Evolutionary conservation across 805 yeast species (phyloP).

Genomic region (Candida corydali): DNA sequence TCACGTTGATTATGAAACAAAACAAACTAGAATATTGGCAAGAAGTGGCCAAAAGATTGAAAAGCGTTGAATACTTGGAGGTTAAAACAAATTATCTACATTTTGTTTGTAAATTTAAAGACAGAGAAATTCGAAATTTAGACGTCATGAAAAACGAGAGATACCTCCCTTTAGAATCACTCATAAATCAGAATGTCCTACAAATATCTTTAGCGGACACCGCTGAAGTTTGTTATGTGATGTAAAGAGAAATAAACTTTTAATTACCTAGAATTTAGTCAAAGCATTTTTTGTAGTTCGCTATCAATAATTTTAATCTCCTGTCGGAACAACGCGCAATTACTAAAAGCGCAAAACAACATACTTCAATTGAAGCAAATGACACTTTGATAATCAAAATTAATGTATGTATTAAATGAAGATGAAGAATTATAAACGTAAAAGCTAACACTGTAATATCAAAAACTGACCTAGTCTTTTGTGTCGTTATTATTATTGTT

Average conservation of each 20-base stretch:
- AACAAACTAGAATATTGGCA: not conserved
- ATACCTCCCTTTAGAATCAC: not conserved
- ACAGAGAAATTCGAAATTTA: not conserved
- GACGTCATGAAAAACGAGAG: not conserved
- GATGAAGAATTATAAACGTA: not conserved
- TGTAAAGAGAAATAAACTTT: no score
- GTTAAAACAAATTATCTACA: not conserved
- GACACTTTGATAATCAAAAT: not conserved
- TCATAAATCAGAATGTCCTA: not conserved
- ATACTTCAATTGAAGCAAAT: no score
- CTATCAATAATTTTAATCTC: no score
- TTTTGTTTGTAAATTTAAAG: not conserved
- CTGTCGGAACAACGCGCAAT: not conserved
- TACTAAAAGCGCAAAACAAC: not conserved
- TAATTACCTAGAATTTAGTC: no score
- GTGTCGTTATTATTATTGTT: slow-evolving; percentile 8
- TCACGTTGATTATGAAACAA: not conserved
- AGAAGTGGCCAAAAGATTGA: not conserved
- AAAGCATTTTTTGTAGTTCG: no score
- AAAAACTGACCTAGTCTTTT: not conserved
- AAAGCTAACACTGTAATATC: not conserved
- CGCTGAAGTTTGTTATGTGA: not conserved
- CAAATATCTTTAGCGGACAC: not conserved
- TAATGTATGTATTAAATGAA: not conserved
- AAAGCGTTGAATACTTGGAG: not conserved